phyloP scores from a whole-genome alignment of 192 early-diverging fungal genomes.

The Coemansia asiatica region DNA sequence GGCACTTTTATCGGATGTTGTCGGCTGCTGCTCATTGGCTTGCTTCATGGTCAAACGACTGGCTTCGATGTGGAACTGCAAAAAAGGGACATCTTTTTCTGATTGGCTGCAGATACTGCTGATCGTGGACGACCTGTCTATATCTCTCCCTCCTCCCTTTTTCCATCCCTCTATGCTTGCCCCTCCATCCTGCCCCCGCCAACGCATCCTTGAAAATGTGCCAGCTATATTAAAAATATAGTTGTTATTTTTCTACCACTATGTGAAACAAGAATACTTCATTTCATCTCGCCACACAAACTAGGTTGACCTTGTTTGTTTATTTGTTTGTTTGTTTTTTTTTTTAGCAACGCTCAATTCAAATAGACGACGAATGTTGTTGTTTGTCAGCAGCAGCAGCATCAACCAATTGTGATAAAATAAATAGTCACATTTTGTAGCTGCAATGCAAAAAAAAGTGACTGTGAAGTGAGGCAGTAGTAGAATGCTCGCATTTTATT shows the following conservation, averaged over 20 bases:
- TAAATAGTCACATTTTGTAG: neutral
- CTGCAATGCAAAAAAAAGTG: neutral
- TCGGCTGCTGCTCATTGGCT: neutral
- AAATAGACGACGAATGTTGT: too few relatives aligned
- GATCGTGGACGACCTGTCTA: neutral
- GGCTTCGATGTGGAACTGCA: neutral
- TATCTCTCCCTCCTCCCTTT: neutral
- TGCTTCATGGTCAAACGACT: constrained; percentile 2
- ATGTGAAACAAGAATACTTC: too few relatives aligned
- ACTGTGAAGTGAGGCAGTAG: neutral
- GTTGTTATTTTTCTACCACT: too few relatives aligned
- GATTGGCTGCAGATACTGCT: constrained; percentile 5
- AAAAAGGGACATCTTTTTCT: neutral
- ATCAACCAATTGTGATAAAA: neutral
- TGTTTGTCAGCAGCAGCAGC: neutral
- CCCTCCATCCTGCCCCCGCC: too few relatives aligned
- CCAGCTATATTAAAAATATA: too few relatives aligned
- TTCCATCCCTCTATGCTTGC: neutral
- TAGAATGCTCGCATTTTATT: neutral
- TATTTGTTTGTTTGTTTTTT: too few relatives aligned
- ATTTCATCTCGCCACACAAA: too few relatives aligned
- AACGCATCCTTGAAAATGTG: too few relatives aligned
- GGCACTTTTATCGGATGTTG: constrained; percentile 6
- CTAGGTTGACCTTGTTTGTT: too few relatives aligned
- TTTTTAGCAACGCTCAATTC: too few relatives aligned